Evolutionary conservation across 169 alveolate species (phyloP), one percentile per base, ranked within the genome.

Genomic region (Plasmodium inui): DNA sequence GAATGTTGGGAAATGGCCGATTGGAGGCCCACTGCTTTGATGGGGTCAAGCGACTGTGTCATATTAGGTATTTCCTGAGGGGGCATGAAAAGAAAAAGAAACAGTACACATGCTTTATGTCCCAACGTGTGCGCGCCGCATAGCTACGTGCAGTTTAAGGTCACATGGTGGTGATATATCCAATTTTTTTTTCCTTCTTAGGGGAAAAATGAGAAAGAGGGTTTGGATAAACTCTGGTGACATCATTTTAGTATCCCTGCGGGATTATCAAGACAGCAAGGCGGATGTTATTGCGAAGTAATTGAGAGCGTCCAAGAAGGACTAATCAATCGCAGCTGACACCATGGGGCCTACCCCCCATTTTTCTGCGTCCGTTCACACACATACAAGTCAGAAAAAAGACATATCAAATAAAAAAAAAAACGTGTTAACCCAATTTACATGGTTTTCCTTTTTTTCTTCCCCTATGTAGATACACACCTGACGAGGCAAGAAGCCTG

Each of bases 151-250:
- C 9, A 17, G 28, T 71, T 74, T 19, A 41, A 34, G 26, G 30
- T 4, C 30, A 30, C 5, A 80, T 34, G n/a, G 22, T 7, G 61
- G 22, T 50, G 61, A 30, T 61, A 22, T 74, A 0, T 32, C 2
- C 46, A 26, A 39, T 57, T 73, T 50, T 73, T 71, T 76, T 61
- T 57, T 14, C 39, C 14, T 5, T 71, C 37, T 0, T 86, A 96
- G 98, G 85, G 99, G 99, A 19, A 99, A 98, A 95, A 97, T 99
- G 99, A 97, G 99, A 93, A 98, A 98, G 96, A 97, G 99, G 93
- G 99, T 99, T 67, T 99, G 99, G 99, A 99, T 99, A 5, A 98
- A 98, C 92, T 97, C 98, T 57, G 99, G 99, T 4, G 99, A 99
- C 94, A 98, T 98, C 12, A 98, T 98, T 37, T 95, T 98, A 86